A percentile compares a stretch with the other conserved stretches of the same genome.
phyloP scores from a whole-genome alignment of 2,329 filamentous ascomycete genomes.

The Colletotrichum sp. region DNA sequence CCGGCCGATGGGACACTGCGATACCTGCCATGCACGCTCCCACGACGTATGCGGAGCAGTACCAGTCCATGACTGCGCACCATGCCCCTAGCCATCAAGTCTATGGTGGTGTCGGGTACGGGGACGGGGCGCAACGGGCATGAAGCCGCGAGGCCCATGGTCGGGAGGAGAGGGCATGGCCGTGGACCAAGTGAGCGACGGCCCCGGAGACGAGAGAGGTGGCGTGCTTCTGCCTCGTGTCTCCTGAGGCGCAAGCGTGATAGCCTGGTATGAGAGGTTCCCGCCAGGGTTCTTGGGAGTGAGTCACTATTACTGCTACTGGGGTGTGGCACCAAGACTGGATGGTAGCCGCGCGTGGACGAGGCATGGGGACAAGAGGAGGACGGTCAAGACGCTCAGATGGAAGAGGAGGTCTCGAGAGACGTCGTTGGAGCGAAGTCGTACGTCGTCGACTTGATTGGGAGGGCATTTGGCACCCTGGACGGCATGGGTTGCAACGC shows the following conservation, averaged over 20 bases:
- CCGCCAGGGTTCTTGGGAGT: neutral
- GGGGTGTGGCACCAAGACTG: neutral
- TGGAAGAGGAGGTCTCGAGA: neutral
- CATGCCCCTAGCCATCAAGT: constrained; percentile 39
- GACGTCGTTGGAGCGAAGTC: neutral
- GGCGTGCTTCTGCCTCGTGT: constrained; percentile 16
- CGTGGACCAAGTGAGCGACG: neutral
- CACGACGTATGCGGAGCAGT: constrained; percentile 41
- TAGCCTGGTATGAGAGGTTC: neutral
- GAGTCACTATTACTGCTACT: neutral
- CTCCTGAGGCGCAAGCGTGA: constrained; percentile 6
- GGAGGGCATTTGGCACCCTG: neutral
- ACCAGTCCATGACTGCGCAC: constrained; percentile 43
- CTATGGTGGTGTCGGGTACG: constrained; percentile 47
- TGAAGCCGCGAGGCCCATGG: constrained; percentile 29
- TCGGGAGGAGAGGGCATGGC: neutral
- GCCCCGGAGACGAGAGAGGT: neutral
- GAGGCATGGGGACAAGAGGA: constrained; percentile 15
- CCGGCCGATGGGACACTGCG: constrained; percentile 43
- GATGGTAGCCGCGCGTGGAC: constrained; percentile 3
- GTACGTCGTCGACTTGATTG: constrained; percentile 16
- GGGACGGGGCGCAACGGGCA: constrained; percentile 46
- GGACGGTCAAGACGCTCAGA: neutral
- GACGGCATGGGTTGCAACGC: neutral
- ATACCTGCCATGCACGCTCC: constrained; percentile 28